Evolutionary conservation across 306 rosid species (phyloP).

Genomic region (Adenanthera pavonina): DNA sequence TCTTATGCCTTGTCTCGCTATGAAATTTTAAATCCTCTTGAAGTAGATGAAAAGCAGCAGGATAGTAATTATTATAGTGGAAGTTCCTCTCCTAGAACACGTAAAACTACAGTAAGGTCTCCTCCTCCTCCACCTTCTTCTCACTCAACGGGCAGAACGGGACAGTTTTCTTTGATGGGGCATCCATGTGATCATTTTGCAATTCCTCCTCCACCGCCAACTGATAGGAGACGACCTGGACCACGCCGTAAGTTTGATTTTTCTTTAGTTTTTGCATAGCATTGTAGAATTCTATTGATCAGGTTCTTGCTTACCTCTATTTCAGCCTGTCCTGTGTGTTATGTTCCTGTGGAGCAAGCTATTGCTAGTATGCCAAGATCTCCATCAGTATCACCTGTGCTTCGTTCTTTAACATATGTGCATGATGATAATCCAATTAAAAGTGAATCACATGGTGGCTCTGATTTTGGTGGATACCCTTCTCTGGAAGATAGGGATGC

Average conservation of each 20-base stretch:
- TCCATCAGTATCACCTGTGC: slow-evolving; percentile 74
- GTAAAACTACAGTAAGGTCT: slow-evolving; percentile 35
- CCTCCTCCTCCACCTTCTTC: slow-evolving; percentile 39
- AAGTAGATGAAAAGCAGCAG: slow-evolving; percentile 44
- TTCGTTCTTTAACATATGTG: slow-evolving; percentile 72
- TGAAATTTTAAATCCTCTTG: slow-evolving; percentile 40
- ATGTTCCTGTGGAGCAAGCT: slow-evolving; percentile 84
- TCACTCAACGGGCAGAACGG: slow-evolving; percentile 38
- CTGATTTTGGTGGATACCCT: slow-evolving; percentile 96
- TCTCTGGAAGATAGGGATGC: slow-evolving; percentile 78
- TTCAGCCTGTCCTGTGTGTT: slow-evolving; percentile 98
- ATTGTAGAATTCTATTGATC: slow-evolving; percentile 40
- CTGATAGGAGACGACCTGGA: slow-evolving; percentile 71
- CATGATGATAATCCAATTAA: slow-evolving; percentile 65
- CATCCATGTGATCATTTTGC: slow-evolving; percentile 73
- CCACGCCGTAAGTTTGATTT: slow-evolving; percentile 82
- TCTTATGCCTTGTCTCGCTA: slow-evolving; percentile 44
- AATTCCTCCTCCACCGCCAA: slow-evolving; percentile 90
- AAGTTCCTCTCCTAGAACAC: slow-evolving; percentile 40
- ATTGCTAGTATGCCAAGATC: slow-evolving; percentile 84
- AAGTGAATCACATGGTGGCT: slow-evolving; percentile 74
- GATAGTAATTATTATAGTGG: slow-evolving; percentile 47
- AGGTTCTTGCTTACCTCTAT: slow-evolving; percentile 37
- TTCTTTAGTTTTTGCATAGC: slow-evolving; percentile 15
- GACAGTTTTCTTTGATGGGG: slow-evolving; percentile 43